phyloP scores from a whole-genome alignment of 2,329 filamentous ascomycete genomes.

The Chaetomiaceae sp. region DNA sequence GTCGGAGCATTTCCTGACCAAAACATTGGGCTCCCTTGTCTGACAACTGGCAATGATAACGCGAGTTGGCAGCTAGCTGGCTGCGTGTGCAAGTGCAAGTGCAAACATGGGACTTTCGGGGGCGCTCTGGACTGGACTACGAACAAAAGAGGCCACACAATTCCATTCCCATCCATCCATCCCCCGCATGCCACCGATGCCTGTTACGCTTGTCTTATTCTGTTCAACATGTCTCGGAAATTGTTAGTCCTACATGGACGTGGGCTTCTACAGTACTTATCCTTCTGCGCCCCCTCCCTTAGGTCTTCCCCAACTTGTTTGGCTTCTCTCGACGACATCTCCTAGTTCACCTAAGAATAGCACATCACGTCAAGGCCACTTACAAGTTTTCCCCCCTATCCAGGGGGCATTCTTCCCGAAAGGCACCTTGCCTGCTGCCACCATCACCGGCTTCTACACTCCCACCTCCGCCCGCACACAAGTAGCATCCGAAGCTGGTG shows the following conservation, averaged over 20 bases:
- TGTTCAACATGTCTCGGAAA: slow-evolving; percentile 17
- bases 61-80: not conserved
- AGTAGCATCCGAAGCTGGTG: not conserved
- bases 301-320: slow-evolving; percentile 1
- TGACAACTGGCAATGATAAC: slow-evolving; percentile 4
- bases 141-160: not conserved
- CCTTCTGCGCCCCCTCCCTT: not conserved
- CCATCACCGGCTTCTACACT: not conserved
- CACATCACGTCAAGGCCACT: slow-evolving; percentile 5
- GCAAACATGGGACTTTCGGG: slow-evolving; percentile 1
- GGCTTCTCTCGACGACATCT: slow-evolving; percentile 2
- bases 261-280: too few species aligned
- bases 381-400: slow-evolving; percentile 23
- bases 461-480: slow-evolving; percentile 5
- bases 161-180: too few species aligned
- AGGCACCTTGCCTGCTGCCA: slow-evolving; percentile 11
- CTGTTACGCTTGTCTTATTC: slow-evolving; percentile 12
- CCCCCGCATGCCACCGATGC: too few species aligned
- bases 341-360: slow-evolving; percentile 5
- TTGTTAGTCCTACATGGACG: slow-evolving; percentile 12
- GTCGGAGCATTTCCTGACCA: slow-evolving; percentile 12
- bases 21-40: slow-evolving; percentile 4
- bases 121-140: not conserved
- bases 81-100: slow-evolving; percentile 1
- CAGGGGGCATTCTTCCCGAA: slow-evolving; percentile 21